Evolutionary conservation across 1,284 basidiomycete genomes (phyloP).

Genomic region (Phellopilus nigrolimitatus): DNA sequence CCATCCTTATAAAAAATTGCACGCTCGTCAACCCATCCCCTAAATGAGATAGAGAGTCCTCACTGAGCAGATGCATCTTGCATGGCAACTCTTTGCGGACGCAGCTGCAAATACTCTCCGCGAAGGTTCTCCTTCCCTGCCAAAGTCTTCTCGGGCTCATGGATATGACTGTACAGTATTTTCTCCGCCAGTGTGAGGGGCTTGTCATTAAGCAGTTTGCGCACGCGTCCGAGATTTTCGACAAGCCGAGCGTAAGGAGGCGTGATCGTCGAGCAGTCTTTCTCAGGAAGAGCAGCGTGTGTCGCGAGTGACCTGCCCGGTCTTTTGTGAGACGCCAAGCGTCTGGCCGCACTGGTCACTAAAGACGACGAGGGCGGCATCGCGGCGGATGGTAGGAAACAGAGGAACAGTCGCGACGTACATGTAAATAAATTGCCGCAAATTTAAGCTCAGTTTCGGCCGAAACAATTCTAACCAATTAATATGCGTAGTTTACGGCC

Average conservation of each 20-base stretch:
- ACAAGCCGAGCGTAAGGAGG: constrained; percentile 85
- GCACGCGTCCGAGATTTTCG: constrained; percentile 70
- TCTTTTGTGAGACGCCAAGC: constrained; percentile 21
- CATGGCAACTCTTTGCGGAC: constrained; percentile 95
- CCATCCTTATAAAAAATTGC: constrained; percentile 51
- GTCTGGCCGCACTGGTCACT: constrained; percentile 12
- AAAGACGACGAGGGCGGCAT: constrained; percentile 14
- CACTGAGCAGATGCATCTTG: constrained; percentile 98
- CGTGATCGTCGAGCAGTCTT: constrained; percentile 76
- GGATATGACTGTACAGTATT: constrained; percentile 93
- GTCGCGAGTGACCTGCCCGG: constrained; percentile 44
- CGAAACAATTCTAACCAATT: too few species aligned
- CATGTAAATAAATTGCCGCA: too few species aligned
- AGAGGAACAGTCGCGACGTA: not conserved
- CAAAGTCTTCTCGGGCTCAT: constrained; percentile 74
- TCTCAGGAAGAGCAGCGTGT: constrained; percentile 47
- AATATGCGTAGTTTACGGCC: too few species aligned
- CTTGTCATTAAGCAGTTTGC: constrained; percentile 59
- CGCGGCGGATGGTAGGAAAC: not conserved
- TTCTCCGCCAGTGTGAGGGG: constrained; percentile 95
- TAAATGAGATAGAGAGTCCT: constrained; percentile 27
- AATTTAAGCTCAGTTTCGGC: constrained; percentile 9
- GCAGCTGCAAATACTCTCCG: constrained; percentile 90
- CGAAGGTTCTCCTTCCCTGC: constrained; percentile 65
- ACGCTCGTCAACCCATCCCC: constrained; percentile 6